These are phyloP conservation scores for Leccinum subgranulosum DNA, from an alignment of 768 basidiomycete genomes.

Conservation along the genomic window DNA sequence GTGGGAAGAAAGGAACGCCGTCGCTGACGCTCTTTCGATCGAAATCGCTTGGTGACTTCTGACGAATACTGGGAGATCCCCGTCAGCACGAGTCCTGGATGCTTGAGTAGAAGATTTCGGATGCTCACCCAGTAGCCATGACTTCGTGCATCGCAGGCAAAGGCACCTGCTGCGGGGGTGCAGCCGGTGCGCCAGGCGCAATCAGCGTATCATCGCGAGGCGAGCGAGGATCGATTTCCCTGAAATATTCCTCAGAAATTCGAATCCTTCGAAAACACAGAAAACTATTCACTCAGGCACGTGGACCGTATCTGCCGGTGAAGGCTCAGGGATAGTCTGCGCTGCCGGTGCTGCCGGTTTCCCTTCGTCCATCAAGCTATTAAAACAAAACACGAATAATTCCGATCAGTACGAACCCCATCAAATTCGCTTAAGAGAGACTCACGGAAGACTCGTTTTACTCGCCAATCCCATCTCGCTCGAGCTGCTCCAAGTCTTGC, in stretches of 20 bases:
- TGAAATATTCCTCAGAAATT: conserved; percentile 2
- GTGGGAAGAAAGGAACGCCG: conserved; percentile 8
- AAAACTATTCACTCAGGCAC: conserved; percentile 28
- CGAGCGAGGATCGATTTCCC: conserved; percentile 28
- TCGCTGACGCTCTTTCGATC: conserved; percentile 15
- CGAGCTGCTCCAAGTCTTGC: conserved; percentile 31
- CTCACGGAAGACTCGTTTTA: conserved; percentile 18
- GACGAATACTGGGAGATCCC: conserved; percentile 13
- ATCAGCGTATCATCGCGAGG: conserved; percentile 31
- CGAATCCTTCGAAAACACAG: background rate
- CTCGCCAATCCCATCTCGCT: conserved; percentile 22
- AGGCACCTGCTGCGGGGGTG: conserved; percentile 25
- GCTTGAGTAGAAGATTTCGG: background rate
- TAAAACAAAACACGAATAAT: background rate
- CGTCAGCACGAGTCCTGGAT: background rate
- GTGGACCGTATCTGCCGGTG: conserved; percentile 28
- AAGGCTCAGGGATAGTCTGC: conserved; percentile 12
- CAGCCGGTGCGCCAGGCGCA: conserved; percentile 7
- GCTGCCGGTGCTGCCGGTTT: conserved; percentile 10
- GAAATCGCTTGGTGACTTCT: conserved; percentile 16
- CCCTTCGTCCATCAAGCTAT: conserved; percentile 25
- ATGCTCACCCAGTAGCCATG: conserved; percentile 23
- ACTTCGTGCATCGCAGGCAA: conserved; percentile 35
- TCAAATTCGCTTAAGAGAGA: background rate
- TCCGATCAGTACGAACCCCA: background rate